Evolutionary conservation across 805 yeast genomes (phyloP).

Genomic region (Starmerella bombicola): DNA sequence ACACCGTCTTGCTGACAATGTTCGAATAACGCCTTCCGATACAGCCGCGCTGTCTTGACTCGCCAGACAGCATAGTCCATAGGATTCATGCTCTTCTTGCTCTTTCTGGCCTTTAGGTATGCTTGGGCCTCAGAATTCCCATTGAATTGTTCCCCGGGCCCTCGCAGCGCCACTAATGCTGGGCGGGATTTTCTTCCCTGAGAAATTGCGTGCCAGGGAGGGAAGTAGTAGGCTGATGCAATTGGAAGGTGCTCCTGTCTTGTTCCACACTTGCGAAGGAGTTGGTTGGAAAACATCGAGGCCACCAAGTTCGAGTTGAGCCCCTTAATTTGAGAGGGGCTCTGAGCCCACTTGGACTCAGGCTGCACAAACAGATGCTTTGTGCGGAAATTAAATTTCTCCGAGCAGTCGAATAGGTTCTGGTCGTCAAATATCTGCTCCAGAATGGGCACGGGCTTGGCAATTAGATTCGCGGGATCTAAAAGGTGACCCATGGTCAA

Average conservation of each 20-base stretch:
- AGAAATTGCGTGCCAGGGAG: constrained; percentile 23
- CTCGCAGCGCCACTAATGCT: constrained; percentile 11
- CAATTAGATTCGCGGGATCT: constrained; percentile 7
- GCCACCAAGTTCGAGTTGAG: constrained; percentile 3
- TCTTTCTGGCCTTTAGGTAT: neutral
- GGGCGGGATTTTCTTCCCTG: constrained; percentile 22
- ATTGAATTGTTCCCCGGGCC: constrained; percentile 13
- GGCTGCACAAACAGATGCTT: constrained; percentile 12
- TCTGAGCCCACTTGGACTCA: constrained; percentile 2
- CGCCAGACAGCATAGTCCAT: constrained; percentile 21
- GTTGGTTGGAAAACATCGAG: constrained; percentile 3
- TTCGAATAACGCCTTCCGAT: constrained; percentile 14
- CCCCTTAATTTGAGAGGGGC: constrained; percentile 12
- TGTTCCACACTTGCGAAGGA: constrained; percentile 5
- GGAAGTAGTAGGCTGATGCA: constrained; percentile 12
- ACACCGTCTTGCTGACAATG: constrained; percentile 18
- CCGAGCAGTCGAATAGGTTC: constrained; percentile 5
- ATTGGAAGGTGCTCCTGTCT: neutral
- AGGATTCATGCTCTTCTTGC: constrained; percentile 8
- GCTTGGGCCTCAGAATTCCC: constrained; percentile 6
- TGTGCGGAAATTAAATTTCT: neutral
- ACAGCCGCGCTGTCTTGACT: constrained; percentile 9
- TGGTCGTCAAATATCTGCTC: constrained; percentile 15
- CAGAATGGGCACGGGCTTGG: constrained; percentile 11
- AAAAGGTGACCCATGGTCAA: constrained; percentile 12